Conservation (phyloP, 2,329 filamentous ascomycete species). For the Harringtonia aguacate region DNA sequence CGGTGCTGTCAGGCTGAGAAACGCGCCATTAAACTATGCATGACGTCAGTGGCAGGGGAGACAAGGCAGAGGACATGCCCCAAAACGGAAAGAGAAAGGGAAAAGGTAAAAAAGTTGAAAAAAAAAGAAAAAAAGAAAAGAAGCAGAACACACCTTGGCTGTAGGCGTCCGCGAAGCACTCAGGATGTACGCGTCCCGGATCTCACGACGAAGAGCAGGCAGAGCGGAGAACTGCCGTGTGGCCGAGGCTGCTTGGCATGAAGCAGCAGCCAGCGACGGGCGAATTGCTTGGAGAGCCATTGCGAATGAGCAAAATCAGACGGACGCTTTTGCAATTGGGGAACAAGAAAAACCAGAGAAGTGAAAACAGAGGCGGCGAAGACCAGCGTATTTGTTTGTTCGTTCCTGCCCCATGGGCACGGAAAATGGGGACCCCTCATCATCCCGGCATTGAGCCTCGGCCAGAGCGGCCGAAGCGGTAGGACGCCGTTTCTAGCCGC, state of each 20-base stretch:
- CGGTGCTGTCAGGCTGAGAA: slow-evolving; percentile 73
- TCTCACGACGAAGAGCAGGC: slow-evolving; percentile 32
- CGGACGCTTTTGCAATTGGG: neutral
- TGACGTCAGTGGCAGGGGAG: no score
- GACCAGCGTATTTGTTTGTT: neutral
- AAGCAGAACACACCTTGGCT: slow-evolving; percentile 52
- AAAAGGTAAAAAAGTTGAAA: neutral
- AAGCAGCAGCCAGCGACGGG: slow-evolving; percentile 4
- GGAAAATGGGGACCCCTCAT: no score
- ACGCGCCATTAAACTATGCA: slow-evolving; percentile 98
- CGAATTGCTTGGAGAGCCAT: slow-evolving; percentile 9
- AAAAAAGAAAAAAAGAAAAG: neutral
- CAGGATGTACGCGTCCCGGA: slow-evolving; percentile 89
- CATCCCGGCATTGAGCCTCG: no score
- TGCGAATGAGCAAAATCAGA: neutral
- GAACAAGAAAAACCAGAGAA: neutral
- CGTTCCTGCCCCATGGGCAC: no score
- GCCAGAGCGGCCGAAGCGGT: no score
- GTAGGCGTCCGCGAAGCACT: slow-evolving; percentile 85
- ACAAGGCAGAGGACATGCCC: no score
- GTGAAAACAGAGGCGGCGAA: neutral
- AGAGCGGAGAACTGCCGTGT: slow-evolving; percentile 36
- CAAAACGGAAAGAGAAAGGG: neutral
- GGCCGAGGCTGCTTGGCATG: slow-evolving; percentile 21
- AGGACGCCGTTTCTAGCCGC: no score